phyloP scores from a whole-genome alignment of 169 alveolate species.

The Plasmodium inui region DNA sequence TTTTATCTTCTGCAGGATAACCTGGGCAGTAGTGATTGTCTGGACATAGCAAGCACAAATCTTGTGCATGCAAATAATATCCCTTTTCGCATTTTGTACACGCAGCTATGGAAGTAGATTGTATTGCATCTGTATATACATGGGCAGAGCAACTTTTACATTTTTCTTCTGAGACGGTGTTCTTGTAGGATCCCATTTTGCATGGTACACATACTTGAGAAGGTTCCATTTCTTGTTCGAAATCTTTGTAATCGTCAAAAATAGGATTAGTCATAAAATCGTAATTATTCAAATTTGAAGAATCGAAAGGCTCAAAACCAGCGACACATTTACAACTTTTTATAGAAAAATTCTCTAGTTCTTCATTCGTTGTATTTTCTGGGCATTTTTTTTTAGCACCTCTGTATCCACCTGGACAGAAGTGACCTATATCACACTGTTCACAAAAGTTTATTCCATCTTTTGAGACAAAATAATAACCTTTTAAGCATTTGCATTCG shows the following conservation, averaged over 20 bases:
- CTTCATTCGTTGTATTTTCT: conserved; percentile 75
- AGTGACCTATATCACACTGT: conserved; percentile 82
- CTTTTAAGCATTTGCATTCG: conserved; percentile 78
- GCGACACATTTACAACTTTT: conserved; percentile 61
- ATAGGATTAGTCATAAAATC: conserved; percentile 50
- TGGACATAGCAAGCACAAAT: conserved; percentile 78
- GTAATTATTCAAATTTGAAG: conserved; percentile 30
- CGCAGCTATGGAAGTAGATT: conserved; percentile 54
- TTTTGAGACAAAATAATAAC: conserved; percentile 79
- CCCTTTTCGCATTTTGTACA: conserved; percentile 80
- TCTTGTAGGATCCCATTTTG: conserved; percentile 46
- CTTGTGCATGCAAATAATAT: conserved; percentile 69
- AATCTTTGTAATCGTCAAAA: conserved; percentile 52
- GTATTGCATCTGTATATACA: conserved; percentile 45
- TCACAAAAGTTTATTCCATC: conserved; percentile 78
- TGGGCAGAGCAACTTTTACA: conserved; percentile 67
- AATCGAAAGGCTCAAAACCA: conserved; percentile 63
- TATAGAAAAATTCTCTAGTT: conserved; percentile 32
- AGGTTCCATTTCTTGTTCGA: conserved; percentile 34
- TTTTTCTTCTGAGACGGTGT: conserved; percentile 28
- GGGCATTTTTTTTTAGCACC: conserved; percentile 79
- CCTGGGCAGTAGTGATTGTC: conserved; percentile 83
- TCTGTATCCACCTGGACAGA: conserved; percentile 82
- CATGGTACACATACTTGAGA: conserved; percentile 70
- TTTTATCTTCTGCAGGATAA: conserved; percentile 27